Conservation (phyloP, 805 yeast species). For the Kregervanrija delftensis region DNA sequence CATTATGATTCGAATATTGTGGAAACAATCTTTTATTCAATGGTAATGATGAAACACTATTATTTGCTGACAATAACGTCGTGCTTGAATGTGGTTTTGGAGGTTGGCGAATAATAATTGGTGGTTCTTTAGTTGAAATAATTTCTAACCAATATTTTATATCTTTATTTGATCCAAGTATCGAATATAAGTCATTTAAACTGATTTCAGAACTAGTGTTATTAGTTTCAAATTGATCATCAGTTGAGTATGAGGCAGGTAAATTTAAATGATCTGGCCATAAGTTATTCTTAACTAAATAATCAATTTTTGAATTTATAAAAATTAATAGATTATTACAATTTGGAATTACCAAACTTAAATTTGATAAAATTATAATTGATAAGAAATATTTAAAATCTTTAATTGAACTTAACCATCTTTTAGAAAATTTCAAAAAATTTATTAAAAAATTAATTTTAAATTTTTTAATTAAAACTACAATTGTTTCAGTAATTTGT, state of each 20-base stretch:
- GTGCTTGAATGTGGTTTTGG: slow-evolving; percentile 1
- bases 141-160: slow-evolving; percentile 1
- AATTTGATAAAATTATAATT: slow-evolving; percentile 9
- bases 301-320: slow-evolving; percentile 8
- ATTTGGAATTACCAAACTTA: not conserved
- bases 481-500: slow-evolving; percentile 21
- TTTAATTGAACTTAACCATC: slow-evolving; percentile 15
- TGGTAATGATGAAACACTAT: slow-evolving; percentile 6
- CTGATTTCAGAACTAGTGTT: too few relatives aligned
- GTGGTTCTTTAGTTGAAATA: not conserved
- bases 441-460: slow-evolving; percentile 21
- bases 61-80: slow-evolving; percentile 6
- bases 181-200: too few relatives aligned
- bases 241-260: too few relatives aligned
- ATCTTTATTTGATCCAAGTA: not conserved
- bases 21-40: too few relatives aligned
- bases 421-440: slow-evolving; percentile 13
- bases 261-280: slow-evolving; percentile 13
- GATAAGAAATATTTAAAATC: slow-evolving; percentile 16
- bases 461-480: slow-evolving; percentile 18
- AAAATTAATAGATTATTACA: slow-evolving; percentile 2
- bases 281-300: slow-evolving; percentile 5
- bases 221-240: too few relatives aligned
- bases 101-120: not conserved
- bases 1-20: too few relatives aligned